phyloP scores from a whole-genome alignment of 371 early-diverging fungal genomes.

The Encephalitozoon cuniculi region DNA sequence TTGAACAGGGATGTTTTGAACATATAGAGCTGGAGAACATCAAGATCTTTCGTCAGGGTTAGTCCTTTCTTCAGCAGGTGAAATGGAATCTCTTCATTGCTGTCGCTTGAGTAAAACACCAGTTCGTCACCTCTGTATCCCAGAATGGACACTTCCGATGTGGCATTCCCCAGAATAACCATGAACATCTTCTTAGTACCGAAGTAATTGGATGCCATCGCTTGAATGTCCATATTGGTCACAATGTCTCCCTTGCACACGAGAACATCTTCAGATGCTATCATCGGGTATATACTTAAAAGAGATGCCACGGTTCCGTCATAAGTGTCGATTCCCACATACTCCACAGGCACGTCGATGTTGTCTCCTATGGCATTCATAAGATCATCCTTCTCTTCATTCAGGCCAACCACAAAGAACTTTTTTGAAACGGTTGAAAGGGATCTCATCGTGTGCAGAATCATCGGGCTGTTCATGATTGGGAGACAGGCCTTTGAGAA shows the following conservation, averaged over 20 bases:
- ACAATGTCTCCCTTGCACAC: slow-evolving; percentile 43
- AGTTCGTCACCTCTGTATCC: slow-evolving; percentile 16
- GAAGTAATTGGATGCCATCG: slow-evolving; percentile 4
- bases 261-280: slow-evolving; percentile 25
- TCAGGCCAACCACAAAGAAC: slow-evolving; percentile 23
- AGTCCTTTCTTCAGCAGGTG: slow-evolving; percentile 10
- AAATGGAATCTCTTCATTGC: background rate
- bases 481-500: slow-evolving; percentile 13
- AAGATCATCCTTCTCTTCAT: background rate
- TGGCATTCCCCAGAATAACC: background rate
- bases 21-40: slow-evolving; percentile 29
- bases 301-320: slow-evolving; percentile 28
- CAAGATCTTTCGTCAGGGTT: background rate
- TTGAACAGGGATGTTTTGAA: slow-evolving; percentile 13
- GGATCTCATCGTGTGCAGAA: slow-evolving; percentile 11
- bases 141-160: background rate
- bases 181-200: background rate
- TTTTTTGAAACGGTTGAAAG: background rate
- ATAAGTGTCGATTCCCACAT: slow-evolving; percentile 17
- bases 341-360: background rate
- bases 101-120: slow-evolving; percentile 4
- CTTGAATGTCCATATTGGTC: slow-evolving; percentile 8
- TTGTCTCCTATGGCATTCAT: background rate
- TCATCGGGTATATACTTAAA: background rate
- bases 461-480: slow-evolving; percentile 30